These are phyloP conservation scores for Lepidium didymum DNA, from an alignment of 345 rosid species.

Conservation along the genomic window DNA sequence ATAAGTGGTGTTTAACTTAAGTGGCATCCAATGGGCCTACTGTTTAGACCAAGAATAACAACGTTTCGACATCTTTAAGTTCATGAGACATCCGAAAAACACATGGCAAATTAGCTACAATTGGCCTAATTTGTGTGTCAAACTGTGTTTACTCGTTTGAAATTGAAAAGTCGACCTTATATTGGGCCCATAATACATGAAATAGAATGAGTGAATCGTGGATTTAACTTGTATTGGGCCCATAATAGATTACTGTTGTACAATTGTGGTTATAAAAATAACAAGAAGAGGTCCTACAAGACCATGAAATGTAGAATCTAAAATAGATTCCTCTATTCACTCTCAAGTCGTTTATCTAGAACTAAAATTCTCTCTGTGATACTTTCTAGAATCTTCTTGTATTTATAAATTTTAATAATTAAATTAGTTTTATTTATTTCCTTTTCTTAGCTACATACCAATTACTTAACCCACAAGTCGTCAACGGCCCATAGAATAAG, in stretches of 20 bases:
- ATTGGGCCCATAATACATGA: neutral
- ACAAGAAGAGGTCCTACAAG: neutral
- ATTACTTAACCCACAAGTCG: conserved; percentile 25
- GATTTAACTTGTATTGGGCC: no score
- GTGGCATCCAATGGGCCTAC: neutral
- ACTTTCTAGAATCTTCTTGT: neutral
- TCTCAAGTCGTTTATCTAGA: neutral
- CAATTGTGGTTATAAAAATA: neutral
- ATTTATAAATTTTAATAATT: neutral
- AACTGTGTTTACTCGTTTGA: no score
- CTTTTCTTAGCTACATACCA: conserved; percentile 19
- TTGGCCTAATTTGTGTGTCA: neutral
- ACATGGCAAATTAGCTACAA: no score
- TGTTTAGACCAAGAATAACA: no score
- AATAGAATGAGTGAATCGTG: no score
- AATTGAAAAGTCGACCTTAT: no score
- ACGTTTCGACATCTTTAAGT: neutral
- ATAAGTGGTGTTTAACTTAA: neutral
- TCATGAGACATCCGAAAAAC: neutral
- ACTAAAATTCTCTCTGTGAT: neutral
- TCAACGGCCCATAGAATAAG: conserved; percentile 24
- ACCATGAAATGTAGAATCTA: neutral
- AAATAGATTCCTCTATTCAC: neutral
- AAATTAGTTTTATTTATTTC: neutral
- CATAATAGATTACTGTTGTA: no score